phyloP scores from a whole-genome alignment of 2,329 filamentous ascomycete genomes.

The Hypoxylon sp. region DNA sequence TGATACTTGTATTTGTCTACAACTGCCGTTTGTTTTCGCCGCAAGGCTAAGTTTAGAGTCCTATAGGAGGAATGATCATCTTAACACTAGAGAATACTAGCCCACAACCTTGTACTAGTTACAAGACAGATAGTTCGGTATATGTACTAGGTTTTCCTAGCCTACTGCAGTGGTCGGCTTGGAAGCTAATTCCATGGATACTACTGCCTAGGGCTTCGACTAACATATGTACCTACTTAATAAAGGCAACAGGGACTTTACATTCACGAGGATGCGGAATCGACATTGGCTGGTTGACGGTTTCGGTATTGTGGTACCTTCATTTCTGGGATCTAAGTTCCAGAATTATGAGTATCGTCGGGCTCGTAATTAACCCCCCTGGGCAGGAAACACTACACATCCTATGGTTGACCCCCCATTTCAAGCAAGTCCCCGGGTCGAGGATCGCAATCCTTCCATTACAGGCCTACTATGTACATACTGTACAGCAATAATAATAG shows the following conservation, averaged over 20 bases:
- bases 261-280: constrained; percentile 1
- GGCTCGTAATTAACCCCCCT: background rate
- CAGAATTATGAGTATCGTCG: background rate
- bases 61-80: background rate
- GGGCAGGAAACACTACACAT: background rate
- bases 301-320: background rate
- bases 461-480: constrained; percentile 2
- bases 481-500: background rate
- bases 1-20: background rate
- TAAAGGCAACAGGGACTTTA: constrained; percentile 13
- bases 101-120: background rate
- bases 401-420: constrained; percentile 4
- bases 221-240: background rate
- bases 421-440: constrained; percentile 13
- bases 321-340: too few relatives aligned
- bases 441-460: constrained; percentile 38
- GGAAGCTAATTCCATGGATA: background rate
- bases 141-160: background rate
- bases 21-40: constrained; percentile 5
- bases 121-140: background rate
- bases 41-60: constrained; percentile 6
- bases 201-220: background rate
- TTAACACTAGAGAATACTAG: background rate
- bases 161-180: background rate
- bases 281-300: background rate